Percentiles rank a stretch among this genome's conserved stretches.
Evolutionary conservation across 2,329 filamentous ascomycete species (phyloP).

Genomic region (Hypoxylon sp.): DNA sequence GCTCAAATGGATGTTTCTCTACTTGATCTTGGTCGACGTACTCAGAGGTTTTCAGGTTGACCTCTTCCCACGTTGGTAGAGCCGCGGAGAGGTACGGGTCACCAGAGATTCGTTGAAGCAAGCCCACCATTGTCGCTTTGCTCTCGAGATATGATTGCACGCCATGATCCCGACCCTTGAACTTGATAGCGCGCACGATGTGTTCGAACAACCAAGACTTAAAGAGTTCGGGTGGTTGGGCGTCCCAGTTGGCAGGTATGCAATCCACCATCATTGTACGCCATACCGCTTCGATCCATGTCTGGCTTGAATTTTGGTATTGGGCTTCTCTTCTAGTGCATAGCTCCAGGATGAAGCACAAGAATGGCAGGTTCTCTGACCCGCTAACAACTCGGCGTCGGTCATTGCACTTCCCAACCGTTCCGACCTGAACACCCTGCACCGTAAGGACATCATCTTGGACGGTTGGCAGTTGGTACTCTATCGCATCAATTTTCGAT

Average conservation of each 20-base stretch:
- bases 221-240: background rate
- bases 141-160: background rate
- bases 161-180: background rate
- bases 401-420: background rate
- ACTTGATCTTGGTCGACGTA: background rate
- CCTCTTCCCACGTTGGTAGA: slow-evolving; percentile 1
- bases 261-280: background rate
- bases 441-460: background rate
- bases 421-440: background rate
- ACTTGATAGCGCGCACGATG: background rate
- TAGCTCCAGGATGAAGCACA: background rate
- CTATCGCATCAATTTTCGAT: background rate
- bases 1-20: background rate
- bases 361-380: background rate
- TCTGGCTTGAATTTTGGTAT: background rate
- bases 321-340: background rate
- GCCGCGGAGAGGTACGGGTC: background rate
- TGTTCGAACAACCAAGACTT: background rate
- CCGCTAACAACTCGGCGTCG: background rate
- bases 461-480: background rate
- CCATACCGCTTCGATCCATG: slow-evolving; percentile 1
- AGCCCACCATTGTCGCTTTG: background rate
- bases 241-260: background rate
- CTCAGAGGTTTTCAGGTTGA: background rate
- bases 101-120: background rate